Evolutionary conservation across 2,329 filamentous ascomycete genomes (phyloP), one percentile per base, ranked within the genome.

Genomic region (Microdochium nivale): DNA sequence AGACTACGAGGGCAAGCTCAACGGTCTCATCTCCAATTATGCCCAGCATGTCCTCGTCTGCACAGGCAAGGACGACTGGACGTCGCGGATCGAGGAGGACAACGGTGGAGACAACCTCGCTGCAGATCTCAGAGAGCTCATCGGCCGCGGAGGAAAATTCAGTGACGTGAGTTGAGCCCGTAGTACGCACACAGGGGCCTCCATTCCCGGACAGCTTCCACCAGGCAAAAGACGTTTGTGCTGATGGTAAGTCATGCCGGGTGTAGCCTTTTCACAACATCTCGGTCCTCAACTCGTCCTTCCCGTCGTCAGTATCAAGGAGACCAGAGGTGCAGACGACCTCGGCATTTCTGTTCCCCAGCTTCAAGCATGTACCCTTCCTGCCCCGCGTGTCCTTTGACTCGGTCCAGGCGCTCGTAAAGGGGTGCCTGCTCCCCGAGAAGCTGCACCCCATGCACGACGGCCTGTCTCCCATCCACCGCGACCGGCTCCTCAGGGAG

Each of bases 71-170:
- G 71, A 77, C 27, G 88, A 95, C 69, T 96, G 91, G 91, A 74
- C 77, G 25, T 91, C 87, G 62, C 80, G 81, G 52, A 95, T 96
- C 55, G 90, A 95, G 65, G 84, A 95, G 47, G 90, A 95, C 54
- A 81, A 85, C 59, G 78, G 69, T 61, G 80, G 73, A 16, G 77
- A 83, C 58, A 85, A 85, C 58, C 66, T 91, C 19, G 83, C 85
- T 5, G 82, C 85, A 35, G 84, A 88, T 51, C 66, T 96, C 53
- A 92, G 88, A 65, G 77, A 80, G 58, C 64, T 88, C 33, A 70
- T 89, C 55, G 85, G 84, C 2, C 74, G 83, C 8, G 81, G 83
- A 2, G 86, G 86, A 3, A 70, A 71, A 50, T 88, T 80, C 65
- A 79, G 77, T 52, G 83, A 90, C 75, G 86, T 86, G 67, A 70